Conservation (phyloP, 768 basidiomycete species). For the Agaricus subrufescens region DNA sequence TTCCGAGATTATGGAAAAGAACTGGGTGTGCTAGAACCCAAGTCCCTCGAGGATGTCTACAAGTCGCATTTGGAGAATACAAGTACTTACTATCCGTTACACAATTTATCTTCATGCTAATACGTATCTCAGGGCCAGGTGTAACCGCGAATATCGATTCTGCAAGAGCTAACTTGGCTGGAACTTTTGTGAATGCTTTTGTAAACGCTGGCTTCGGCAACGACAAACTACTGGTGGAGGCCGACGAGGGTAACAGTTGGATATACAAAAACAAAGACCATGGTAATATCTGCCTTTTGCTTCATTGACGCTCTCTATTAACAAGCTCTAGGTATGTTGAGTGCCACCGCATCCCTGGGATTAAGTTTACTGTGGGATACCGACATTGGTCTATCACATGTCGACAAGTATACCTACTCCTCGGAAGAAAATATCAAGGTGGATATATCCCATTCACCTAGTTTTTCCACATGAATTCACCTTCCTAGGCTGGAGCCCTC, state of each 20-base stretch:
- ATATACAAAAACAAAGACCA: conserved; percentile 99
- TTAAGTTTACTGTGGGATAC: conserved; percentile 94
- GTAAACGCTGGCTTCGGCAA: conserved; percentile 99
- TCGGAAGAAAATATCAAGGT: conserved; percentile 95
- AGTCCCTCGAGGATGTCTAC: conserved; percentile 95
- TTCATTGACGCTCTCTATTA: not conserved
- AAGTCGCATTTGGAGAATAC: conserved; percentile 93
- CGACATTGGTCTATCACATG: conserved; percentile 87
- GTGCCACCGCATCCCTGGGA: conserved; percentile 91
- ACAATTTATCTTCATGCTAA: not conserved
- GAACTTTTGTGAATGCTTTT: conserved; percentile 98
- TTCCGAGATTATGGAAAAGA: conserved; percentile 95
- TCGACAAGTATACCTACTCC: conserved; percentile 97
- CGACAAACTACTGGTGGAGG: conserved; percentile 97
- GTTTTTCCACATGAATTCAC: not conserved
- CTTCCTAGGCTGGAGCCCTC: conserved; percentile 75
- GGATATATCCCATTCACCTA: not conserved
- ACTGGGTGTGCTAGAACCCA: conserved; percentile 83
- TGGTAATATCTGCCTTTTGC: conserved; percentile 40
- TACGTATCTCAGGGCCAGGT: conserved; percentile 45
- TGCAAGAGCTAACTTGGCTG: conserved; percentile 89
- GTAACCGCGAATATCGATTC: conserved; percentile 82
- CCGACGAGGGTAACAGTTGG: conserved; percentile 95
- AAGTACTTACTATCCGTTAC: conserved; percentile 36
- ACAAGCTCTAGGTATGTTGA: conserved; percentile 75